These are phyloP conservation scores for Hanseniaspora singularis DNA, from an alignment of 805 yeast species.

Conservation along the genomic window DNA sequence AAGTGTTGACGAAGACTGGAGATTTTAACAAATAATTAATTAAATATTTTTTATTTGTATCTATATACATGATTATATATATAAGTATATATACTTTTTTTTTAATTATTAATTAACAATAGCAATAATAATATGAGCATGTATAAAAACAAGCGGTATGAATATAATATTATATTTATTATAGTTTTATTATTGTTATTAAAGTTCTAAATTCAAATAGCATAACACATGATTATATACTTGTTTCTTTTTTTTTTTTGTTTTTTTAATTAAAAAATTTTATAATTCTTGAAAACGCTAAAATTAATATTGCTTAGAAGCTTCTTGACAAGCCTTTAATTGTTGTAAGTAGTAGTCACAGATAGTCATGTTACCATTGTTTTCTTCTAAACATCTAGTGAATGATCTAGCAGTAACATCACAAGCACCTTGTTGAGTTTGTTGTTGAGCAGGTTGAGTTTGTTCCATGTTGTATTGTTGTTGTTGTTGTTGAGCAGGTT, in stretches of 20 bases:
- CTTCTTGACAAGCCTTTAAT: slow-evolving; percentile 94
- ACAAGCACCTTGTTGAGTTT: slow-evolving; percentile 41
- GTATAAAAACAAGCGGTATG: neutral
- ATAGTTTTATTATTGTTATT: no score
- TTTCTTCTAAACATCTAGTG: slow-evolving; percentile 89
- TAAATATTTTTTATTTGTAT: no score
- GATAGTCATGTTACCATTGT: slow-evolving; percentile 89
- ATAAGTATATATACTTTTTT: neutral
- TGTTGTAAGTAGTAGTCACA: slow-evolving; percentile 96
- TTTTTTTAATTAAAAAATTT: neutral
- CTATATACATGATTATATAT: no score
- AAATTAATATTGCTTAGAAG: slow-evolving; percentile 68
- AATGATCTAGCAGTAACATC: slow-evolving; percentile 89
- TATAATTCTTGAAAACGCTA: no score
- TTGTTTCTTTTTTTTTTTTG: neutral
- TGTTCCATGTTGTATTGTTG: slow-evolving; percentile 28
- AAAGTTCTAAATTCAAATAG: no score
- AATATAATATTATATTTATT: no score
- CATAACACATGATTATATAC: no score
- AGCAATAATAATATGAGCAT: neutral
- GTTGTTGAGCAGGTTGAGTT: slow-evolving; percentile 27
- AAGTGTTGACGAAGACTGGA: slow-evolving; percentile 79
- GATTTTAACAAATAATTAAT: slow-evolving; percentile 36
- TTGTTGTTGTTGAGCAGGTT: slow-evolving; percentile 41
- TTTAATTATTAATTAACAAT: neutral